Evolutionary conservation across 129 eudicot genomes (phyloP).

Genomic region (Ambrosia trifida): DNA sequence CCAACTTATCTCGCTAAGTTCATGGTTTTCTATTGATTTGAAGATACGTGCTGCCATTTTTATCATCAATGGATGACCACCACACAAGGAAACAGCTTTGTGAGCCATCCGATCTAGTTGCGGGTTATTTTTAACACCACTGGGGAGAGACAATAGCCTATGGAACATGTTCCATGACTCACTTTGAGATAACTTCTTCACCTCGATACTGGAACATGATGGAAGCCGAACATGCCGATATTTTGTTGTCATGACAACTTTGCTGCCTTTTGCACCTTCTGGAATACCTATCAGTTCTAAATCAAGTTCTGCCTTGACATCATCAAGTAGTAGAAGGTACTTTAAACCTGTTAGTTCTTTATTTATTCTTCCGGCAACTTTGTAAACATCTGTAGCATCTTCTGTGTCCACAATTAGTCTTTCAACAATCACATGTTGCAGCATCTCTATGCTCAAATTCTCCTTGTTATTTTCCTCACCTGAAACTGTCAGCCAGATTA

Average conservation of each 20-base stretch:
- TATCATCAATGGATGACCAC: constrained; percentile 37
- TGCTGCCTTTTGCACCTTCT: constrained; percentile 29
- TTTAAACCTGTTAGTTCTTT: constrained; percentile 22
- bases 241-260: constrained; percentile 39
- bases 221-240: constrained; percentile 19
- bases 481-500: constrained; percentile 36
- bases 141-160: constrained; percentile 12
- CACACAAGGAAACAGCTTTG: constrained; percentile 27
- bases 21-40: constrained; percentile 23
- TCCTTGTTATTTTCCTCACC: constrained; percentile 29
- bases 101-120: constrained; percentile 19
- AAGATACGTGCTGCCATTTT: constrained; percentile 41
- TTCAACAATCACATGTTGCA: constrained; percentile 28
- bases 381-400: constrained; percentile 12
- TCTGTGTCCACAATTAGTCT: constrained; percentile 30
- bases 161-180: constrained; percentile 41
- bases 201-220: constrained; percentile 27
- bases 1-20: constrained; percentile 29
- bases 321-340: constrained; percentile 37
- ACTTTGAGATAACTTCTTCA: constrained; percentile 21
- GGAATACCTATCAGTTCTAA: constrained; percentile 37
- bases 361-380: constrained; percentile 21
- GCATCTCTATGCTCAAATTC: constrained; percentile 34
- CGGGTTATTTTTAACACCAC: constrained; percentile 18
- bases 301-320: constrained; percentile 33